Conservation (phyloP, 805 yeast species). For the Myxozyma neotropica region DNA sequence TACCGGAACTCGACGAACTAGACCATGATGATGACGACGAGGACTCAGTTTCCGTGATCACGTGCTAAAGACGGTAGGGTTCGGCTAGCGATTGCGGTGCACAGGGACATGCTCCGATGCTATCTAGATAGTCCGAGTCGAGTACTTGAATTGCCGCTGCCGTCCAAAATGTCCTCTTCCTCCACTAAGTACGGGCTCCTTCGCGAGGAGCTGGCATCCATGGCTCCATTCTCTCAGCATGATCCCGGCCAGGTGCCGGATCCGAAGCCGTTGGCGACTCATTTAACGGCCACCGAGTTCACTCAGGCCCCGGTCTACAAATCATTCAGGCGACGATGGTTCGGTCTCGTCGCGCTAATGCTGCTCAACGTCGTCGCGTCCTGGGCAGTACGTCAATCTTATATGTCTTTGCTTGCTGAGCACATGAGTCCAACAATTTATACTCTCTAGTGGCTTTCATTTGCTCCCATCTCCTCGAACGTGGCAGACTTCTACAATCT, state of each 20-base stretch:
- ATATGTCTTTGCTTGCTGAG: not conserved
- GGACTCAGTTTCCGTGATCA: too few relatives aligned
- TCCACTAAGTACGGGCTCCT: too few relatives aligned
- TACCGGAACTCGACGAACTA: too few relatives aligned
- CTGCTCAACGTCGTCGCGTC: constrained; percentile 40
- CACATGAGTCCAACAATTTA: not conserved
- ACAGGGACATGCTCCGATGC: too few relatives aligned
- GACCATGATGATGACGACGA: too few relatives aligned
- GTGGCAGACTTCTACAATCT: constrained; percentile 36
- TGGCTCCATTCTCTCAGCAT: not conserved
- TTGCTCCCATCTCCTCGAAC: constrained; percentile 40
- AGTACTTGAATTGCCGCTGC: too few relatives aligned
- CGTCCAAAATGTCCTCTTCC: too few relatives aligned
- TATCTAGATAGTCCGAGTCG: too few relatives aligned
- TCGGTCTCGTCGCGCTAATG: constrained; percentile 39
- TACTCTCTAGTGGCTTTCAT: constrained; percentile 38
- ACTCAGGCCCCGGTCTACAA: constrained; percentile 26
- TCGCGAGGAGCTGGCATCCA: too few relatives aligned
- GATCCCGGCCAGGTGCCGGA: not conserved
- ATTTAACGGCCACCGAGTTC: not conserved
- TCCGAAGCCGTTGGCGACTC: not conserved
- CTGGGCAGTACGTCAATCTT: constrained; percentile 37
- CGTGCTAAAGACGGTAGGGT: too few relatives aligned
- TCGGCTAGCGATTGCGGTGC: too few relatives aligned
- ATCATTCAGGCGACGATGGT: constrained; percentile 42